phyloP scores from a whole-genome alignment of 129 eudicot genomes.

The Arctium lappa region DNA sequence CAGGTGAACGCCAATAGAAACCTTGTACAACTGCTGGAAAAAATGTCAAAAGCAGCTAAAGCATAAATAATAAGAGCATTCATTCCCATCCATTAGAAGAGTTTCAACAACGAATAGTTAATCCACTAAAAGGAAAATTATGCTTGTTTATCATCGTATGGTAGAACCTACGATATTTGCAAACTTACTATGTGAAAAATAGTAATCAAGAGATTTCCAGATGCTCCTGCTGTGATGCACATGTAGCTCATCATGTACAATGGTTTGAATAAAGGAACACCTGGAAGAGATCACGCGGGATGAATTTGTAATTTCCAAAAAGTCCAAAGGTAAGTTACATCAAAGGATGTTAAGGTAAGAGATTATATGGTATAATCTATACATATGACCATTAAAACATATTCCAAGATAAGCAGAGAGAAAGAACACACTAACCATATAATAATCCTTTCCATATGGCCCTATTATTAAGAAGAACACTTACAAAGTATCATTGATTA shows the following conservation, averaged over 20 bases:
- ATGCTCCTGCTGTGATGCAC: slow-evolving; percentile 83
- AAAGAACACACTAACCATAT: slow-evolving; percentile 64
- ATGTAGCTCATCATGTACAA: slow-evolving; percentile 87
- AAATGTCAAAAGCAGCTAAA: slow-evolving; percentile 85
- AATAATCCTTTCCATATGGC: slow-evolving; percentile 51
- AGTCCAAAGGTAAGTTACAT: no score
- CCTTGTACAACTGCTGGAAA: slow-evolving; percentile 81
- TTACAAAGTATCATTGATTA: slow-evolving; percentile 6
- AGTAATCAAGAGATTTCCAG: slow-evolving; percentile 67
- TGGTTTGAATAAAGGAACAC: slow-evolving; percentile 16
- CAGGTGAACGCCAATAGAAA: slow-evolving; percentile 77
- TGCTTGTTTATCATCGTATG: neutral
- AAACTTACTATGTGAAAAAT: slow-evolving; percentile 52
- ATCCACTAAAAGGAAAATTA: neutral
- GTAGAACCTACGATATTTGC: no score
- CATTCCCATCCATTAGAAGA: slow-evolving; percentile 93
- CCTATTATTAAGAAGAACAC: slow-evolving; percentile 36
- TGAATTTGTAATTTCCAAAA: no score
- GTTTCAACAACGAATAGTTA: neutral
- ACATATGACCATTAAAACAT: no score
- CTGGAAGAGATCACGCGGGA: no score
- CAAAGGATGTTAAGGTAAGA: no score
- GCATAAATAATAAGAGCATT: slow-evolving; percentile 88
- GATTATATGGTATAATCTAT: no score
- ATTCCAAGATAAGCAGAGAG: no score